Evolutionary conservation across 2,329 filamentous ascomycete species (phyloP).

Genomic region (Lithohypha guttulata): DNA sequence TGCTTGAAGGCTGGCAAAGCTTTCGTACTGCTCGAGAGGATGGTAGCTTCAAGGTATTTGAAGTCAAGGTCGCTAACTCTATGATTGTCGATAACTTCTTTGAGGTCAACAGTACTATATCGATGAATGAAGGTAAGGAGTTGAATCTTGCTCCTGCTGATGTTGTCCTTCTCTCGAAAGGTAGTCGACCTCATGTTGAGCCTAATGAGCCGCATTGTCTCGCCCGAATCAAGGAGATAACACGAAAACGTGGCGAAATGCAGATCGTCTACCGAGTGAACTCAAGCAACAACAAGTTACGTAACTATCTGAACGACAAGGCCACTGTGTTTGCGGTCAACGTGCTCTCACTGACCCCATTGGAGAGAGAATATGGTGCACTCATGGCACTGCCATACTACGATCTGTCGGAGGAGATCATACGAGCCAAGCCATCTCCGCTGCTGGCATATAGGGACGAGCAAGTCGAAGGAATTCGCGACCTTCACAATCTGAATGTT

Average conservation of each 20-base stretch:
- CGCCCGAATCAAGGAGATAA: slow-evolving; percentile 69
- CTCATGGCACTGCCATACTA: slow-evolving; percentile 88
- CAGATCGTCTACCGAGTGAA: slow-evolving; percentile 75
- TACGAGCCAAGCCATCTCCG: slow-evolving; percentile 79
- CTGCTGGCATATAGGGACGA: slow-evolving; percentile 71
- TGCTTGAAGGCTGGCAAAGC: slow-evolving; percentile 90
- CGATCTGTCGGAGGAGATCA: slow-evolving; percentile 85
- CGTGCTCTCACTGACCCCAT: slow-evolving; percentile 83
- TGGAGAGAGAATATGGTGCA: slow-evolving; percentile 91
- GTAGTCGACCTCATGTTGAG: slow-evolving; percentile 57
- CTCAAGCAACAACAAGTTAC: slow-evolving; percentile 53
- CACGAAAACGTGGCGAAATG: slow-evolving; percentile 66
- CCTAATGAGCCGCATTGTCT: slow-evolving; percentile 66
- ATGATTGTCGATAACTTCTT: slow-evolving; percentile 87
- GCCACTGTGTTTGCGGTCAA: slow-evolving; percentile 64
- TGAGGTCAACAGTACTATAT: slow-evolving; percentile 78
- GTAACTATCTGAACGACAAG: slow-evolving; percentile 58
- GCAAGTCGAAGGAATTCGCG: slow-evolving; percentile 56
- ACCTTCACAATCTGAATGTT: slow-evolving; percentile 72
- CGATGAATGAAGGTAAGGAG: slow-evolving; percentile 58
- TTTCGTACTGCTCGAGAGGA: slow-evolving; percentile 88
- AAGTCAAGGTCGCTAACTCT: slow-evolving; percentile 76
- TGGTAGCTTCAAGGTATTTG: slow-evolving; percentile 65
- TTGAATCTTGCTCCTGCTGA: slow-evolving; percentile 71
- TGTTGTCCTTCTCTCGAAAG: slow-evolving; percentile 73